phyloP scores from a whole-genome alignment of 1,284 basidiomycete species.

The Schizophyllum commune region DNA sequence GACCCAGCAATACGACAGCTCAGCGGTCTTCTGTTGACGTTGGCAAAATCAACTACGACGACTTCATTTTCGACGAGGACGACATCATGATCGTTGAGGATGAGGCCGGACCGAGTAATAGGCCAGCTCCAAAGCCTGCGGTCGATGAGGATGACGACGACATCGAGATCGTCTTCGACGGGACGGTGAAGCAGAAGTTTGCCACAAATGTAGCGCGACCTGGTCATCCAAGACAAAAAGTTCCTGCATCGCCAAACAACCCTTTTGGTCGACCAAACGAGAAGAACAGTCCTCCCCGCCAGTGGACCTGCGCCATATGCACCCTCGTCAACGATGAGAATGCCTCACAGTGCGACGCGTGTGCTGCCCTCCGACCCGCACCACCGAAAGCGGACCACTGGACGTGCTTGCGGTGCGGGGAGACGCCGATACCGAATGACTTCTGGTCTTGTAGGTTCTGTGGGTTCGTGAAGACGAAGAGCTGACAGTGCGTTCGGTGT shows the following conservation, averaged over 20 bases:
- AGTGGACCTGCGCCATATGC: slow-evolving; percentile 67
- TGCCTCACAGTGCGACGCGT: slow-evolving; percentile 56
- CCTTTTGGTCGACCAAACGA: not conserved
- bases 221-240: too few relatives aligned
- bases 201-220: not conserved
- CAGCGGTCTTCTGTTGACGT: too few relatives aligned
- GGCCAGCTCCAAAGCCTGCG: not conserved
- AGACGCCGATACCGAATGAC: slow-evolving; percentile 50
- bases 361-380: slow-evolving; percentile 41
- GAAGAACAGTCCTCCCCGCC: slow-evolving; percentile 6
- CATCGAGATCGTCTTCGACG: slow-evolving; percentile 4
- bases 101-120: not conserved
- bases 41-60: too few relatives aligned
- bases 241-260: not conserved
- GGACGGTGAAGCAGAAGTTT: slow-evolving; percentile 4
- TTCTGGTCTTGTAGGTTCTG: slow-evolving; percentile 74
- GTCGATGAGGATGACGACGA: not conserved
- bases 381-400: slow-evolving; percentile 38
- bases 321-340: slow-evolving; percentile 57
- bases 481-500: slow-evolving; percentile 12
- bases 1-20: too few relatives aligned
- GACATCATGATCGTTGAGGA: not conserved
- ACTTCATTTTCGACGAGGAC: too few relatives aligned
- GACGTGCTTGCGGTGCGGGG: slow-evolving; percentile 64
- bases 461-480: slow-evolving; percentile 53